Conservation (phyloP, 1,284 basidiomycete species). For the Cutaneotrichosporon dermatis region DNA sequence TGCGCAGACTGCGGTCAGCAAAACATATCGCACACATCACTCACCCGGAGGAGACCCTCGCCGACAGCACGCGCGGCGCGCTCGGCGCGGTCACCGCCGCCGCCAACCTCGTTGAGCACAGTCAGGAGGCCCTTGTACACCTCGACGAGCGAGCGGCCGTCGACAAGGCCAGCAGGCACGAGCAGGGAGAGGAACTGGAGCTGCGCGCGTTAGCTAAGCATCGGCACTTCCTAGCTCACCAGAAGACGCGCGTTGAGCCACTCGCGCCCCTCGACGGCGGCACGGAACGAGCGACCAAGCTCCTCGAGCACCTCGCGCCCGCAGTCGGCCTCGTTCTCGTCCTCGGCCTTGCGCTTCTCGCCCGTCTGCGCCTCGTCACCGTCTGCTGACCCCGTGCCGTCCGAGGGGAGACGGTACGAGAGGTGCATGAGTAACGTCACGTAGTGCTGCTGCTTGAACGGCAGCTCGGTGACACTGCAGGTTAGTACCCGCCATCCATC, state of each 20-base stretch:
- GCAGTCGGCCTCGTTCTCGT: conserved; percentile 49
- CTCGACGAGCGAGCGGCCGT: conserved; percentile 66
- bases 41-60: conserved; percentile 76
- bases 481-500: neutral
- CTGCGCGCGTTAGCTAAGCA: conserved; percentile 48
- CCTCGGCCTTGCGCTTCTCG: conserved; percentile 36
- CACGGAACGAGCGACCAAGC: conserved; percentile 79
- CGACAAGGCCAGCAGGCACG: conserved; percentile 67
- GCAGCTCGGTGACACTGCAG: conserved; percentile 75
- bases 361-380: conserved; percentile 31
- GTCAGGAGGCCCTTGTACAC: conserved; percentile 74
- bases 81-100: conserved; percentile 78
- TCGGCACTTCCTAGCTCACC: conserved; percentile 53
- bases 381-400: conserved; percentile 27
- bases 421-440: conserved; percentile 72
- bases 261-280: conserved; percentile 73
- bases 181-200: conserved; percentile 87
- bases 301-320: conserved; percentile 78
- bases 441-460: conserved; percentile 85
- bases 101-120: conserved; percentile 84
- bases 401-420: conserved; percentile 51
- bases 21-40: conserved; percentile 25
- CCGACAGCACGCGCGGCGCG: conserved; percentile 78
- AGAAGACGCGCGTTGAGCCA: conserved; percentile 83
- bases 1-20: conserved; percentile 29